Evolutionary conservation across 257 asterid genomes (phyloP).

Genomic region (Solanum sitiens): DNA sequence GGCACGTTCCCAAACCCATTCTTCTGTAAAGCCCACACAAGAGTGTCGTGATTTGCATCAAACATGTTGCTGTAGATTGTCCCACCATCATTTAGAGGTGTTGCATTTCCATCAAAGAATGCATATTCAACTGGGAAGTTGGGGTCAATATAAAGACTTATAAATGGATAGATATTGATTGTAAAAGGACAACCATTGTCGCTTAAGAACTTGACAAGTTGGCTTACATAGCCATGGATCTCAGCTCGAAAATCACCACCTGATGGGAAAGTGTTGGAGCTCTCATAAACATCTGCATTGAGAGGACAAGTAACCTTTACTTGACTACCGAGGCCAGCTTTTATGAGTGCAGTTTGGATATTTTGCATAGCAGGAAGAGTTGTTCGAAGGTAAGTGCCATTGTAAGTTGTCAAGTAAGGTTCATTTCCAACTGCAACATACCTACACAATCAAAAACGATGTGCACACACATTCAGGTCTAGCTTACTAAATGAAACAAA

Average conservation of each 20-base stretch:
- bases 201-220: slow-evolving; percentile 28
- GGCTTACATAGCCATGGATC: slow-evolving; percentile 35
- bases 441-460: slow-evolving; percentile 13
- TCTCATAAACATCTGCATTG: slow-evolving; percentile 47
- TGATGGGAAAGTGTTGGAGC: slow-evolving; percentile 22
- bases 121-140: slow-evolving; percentile 38
- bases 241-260: slow-evolving; percentile 49
- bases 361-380: slow-evolving; percentile 44
- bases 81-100: slow-evolving; percentile 45
- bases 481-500: background rate
- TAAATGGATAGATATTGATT: slow-evolving; percentile 54
- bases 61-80: slow-evolving; percentile 47
- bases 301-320: slow-evolving; percentile 54
- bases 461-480: background rate
- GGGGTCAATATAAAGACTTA: slow-evolving; percentile 40
- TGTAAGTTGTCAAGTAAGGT: slow-evolving; percentile 53
- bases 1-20: slow-evolving; percentile 46
- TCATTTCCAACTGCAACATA: slow-evolving; percentile 64
- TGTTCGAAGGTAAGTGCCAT: slow-evolving; percentile 43
- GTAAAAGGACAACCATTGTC: slow-evolving; percentile 48
- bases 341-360: slow-evolving; percentile 36
- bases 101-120: slow-evolving; percentile 20
- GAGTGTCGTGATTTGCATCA: slow-evolving; percentile 61
- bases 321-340: slow-evolving; percentile 27
- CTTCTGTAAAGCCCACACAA: slow-evolving; percentile 51